A percentile compares a stretch with the other conserved stretches of the same genome.
These are phyloP conservation scores for Oryza meyeriana DNA, from an alignment of 176 grass and related monocot species.

Conservation along the genomic window DNA sequence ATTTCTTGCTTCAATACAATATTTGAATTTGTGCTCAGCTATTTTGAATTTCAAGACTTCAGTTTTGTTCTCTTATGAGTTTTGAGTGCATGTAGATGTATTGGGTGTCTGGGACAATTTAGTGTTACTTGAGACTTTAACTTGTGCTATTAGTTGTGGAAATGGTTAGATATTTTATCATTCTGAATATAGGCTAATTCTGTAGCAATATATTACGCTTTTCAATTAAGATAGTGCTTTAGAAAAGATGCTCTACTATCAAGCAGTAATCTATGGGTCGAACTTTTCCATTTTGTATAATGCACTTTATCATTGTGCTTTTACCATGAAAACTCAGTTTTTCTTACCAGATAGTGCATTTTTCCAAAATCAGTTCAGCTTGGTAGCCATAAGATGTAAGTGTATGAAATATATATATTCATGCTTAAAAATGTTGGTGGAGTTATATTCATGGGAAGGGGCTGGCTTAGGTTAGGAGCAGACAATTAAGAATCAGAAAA, in stretches of 20 bases:
- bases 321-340: not conserved
- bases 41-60: not conserved
- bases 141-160: not conserved
- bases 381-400: not conserved
- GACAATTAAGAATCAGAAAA: slow-evolving; percentile 29
- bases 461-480: not conserved
- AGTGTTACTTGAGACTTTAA: not conserved
- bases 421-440: slow-evolving; percentile 12
- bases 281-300: not conserved
- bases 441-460: not conserved
- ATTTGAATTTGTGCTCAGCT: not conserved
- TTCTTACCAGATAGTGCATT: not conserved
- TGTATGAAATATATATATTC: not conserved
- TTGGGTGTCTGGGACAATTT: not conserved
- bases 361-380: not conserved
- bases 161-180: not conserved
- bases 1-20: not conserved
- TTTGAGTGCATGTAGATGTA: not conserved
- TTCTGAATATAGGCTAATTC: not conserved
- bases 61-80: not conserved
- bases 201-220: not conserved
- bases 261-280: not conserved
- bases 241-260: not conserved
- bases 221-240: slow-evolving; percentile 5
- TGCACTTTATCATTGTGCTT: not conserved